Evolutionary conservation across 2,329 filamentous ascomycete species (phyloP), one percentile per base, ranked within the genome.

Genomic region (Trichoderma polysporum): DNA sequence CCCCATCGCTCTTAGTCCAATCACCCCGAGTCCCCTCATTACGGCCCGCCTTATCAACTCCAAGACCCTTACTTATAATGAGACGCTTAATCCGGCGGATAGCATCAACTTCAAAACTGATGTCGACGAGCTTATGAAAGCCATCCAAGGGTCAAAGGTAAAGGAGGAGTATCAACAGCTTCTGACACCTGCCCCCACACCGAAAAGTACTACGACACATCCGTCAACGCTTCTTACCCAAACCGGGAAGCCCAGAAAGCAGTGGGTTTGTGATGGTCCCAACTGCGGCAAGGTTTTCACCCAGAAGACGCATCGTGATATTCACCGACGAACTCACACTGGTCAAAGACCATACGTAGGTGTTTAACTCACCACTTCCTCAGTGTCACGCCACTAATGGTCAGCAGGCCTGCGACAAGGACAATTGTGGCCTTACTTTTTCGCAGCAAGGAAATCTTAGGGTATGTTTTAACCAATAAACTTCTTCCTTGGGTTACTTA

Each of bases 281-380:
- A 87, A 87, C 47, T 98, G 94, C 78, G 83, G 84, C 72, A 96
- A 95, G 82, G 88, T 86, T 69, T 98, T 97, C 78, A 88, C 88
- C 68, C 94, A 98, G 76, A 97, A 94, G 80, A 97, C 94, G 1
- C 94, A 98, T 73, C 85, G 97, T 12, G 91, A 95, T 69, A 97
- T 96, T 57, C 95, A 99, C 77, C 89, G 87, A 53, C 86, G 94
- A 70, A 90, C 91, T 4, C 95, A 99, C 78, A 97, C 92, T 2
- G 95, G 95, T 17, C 88, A 91, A 63, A 95, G 93, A 76, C 94
- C 94, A 68, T 97, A 94, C 76, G 91, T 97, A 82, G 83, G 92
- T 49, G 0, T 0, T 13, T 31, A 35, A 19, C 3, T 33, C 25
- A 50, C 45, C 45, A n/a, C 13, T 22, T 68, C 12, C 60, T 63